phyloP scores from a whole-genome alignment of 2,329 filamentous ascomycete species.

The Ophiostoma piceae region DNA sequence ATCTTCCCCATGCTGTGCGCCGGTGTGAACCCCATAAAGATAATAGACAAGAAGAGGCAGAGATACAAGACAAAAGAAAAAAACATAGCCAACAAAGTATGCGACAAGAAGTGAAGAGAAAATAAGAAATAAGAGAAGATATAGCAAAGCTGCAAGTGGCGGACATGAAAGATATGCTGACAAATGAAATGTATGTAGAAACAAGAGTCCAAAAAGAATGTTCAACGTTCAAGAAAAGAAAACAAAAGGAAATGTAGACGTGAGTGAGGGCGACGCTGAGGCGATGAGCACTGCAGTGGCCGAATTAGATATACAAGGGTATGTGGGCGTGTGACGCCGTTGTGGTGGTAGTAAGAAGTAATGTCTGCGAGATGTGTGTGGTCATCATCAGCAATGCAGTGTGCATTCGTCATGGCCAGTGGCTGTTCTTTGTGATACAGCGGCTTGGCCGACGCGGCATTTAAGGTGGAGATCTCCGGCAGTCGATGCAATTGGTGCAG shows the following conservation, averaged over 20 bases:
- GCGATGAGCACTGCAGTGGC: slow-evolving; percentile 5
- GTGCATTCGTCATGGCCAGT: neutral
- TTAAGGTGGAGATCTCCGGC: neutral
- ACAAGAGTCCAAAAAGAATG: slow-evolving; percentile 1
- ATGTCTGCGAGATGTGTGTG: neutral
- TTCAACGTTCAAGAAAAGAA: neutral
- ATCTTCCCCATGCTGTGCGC: slow-evolving; percentile 26
- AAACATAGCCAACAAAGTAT: slow-evolving; percentile 3
- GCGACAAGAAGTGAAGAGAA: slow-evolving; percentile 12
- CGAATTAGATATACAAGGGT: slow-evolving; percentile 11
- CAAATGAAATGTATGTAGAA: slow-evolving; percentile 9
- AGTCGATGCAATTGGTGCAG: neutral
- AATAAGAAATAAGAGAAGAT: neutral
- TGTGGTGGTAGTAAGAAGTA: neutral
- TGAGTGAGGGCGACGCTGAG: neutral
- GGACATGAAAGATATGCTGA: neutral
- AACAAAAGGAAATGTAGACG: neutral
- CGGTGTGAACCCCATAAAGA: slow-evolving; percentile 18
- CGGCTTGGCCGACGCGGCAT: neutral
- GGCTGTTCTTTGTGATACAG: neutral
- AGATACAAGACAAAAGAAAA: slow-evolving; percentile 12
- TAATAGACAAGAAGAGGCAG: slow-evolving; percentile 15
- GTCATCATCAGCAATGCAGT: neutral
- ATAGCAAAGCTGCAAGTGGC: neutral
- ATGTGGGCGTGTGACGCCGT: neutral